Evolutionary conservation across 139 green algal species (phyloP).

Genomic region (Chlorella ohadii): DNA sequence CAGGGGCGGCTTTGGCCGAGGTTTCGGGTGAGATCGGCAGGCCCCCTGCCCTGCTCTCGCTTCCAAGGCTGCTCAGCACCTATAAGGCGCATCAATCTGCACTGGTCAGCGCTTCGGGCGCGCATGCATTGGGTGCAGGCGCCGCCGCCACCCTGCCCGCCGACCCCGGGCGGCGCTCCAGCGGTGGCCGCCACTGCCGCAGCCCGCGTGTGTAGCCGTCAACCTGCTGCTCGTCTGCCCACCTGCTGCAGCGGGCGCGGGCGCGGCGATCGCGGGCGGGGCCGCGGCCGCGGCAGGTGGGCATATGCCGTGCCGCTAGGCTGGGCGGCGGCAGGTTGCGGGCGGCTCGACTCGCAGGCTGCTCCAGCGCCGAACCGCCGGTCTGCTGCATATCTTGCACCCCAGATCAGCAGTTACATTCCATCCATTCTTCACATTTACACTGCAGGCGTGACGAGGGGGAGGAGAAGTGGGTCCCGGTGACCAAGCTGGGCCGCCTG

Average conservation of each 20-base stretch:
- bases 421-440: conserved; percentile 59
- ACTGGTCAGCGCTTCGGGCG: neutral
- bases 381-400: no score
- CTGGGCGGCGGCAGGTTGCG: neutral
- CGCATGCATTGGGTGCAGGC: neutral
- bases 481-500: conserved; percentile 98
- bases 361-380: no score
- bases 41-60: neutral
- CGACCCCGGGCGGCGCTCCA: no score
- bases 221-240: neutral
- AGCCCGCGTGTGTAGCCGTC: neutral
- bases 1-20: conserved; percentile 92
- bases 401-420: no score
- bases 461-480: conserved; percentile 97
- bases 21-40: conserved; percentile 46
- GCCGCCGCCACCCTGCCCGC: no score
- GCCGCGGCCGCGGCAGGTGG: conserved; percentile 43
- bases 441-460: conserved; percentile 82
- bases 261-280: conserved; percentile 23
- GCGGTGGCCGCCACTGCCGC: neutral
- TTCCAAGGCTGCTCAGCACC: no score
- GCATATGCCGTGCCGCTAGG: no score
- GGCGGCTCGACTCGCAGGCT: no score
- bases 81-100: no score
- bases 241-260: neutral